A percentile compares a stretch with the other conserved stretches of the same genome.
Evolutionary conservation across 2,329 filamentous ascomycete genomes (phyloP).

Genomic region (Microcyclospora tardicrescens): DNA sequence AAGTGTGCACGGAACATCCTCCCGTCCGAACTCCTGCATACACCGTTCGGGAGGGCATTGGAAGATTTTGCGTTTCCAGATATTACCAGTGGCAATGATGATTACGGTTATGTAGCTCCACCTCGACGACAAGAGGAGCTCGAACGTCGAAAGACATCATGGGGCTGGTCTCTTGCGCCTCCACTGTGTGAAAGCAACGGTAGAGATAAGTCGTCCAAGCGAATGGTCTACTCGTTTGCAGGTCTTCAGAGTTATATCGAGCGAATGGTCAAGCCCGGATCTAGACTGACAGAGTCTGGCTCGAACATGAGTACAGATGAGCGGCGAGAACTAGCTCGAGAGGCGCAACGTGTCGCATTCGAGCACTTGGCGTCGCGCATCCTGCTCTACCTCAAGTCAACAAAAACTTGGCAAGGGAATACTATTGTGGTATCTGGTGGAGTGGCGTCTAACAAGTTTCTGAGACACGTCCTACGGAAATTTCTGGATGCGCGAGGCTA

Average conservation of each 20-base stretch:
- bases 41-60: conserved; percentile 70
- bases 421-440: conserved; percentile 78
- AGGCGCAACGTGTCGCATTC: conserved; percentile 69
- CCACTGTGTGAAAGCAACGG: conserved; percentile 48
- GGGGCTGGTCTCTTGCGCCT: conserved; percentile 56
- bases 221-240: conserved; percentile 60
- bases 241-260: conserved; percentile 55
- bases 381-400: conserved; percentile 35
- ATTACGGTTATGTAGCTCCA: conserved; percentile 48
- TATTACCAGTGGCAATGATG: conserved; percentile 17
- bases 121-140: conserved; percentile 46
- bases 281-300: conserved; percentile 5
- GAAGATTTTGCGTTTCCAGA: conserved; percentile 65
- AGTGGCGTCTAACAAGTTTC: conserved; percentile 72
- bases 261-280: conserved; percentile 34
- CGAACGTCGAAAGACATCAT: conserved; percentile 32
- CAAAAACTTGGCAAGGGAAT: conserved; percentile 23
- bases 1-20: conserved; percentile 70
- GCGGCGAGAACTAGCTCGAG: conserved; percentile 54
- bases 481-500: conserved; percentile 57
- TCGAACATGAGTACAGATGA: conserved; percentile 44
- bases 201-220: conserved; percentile 22
- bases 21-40: conserved; percentile 46
- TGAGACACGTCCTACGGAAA: conserved; percentile 48
- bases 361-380: conserved; percentile 73